Conservation (phyloP, 192 early-diverging fungal species). For the Coemansia sp. region DNA sequence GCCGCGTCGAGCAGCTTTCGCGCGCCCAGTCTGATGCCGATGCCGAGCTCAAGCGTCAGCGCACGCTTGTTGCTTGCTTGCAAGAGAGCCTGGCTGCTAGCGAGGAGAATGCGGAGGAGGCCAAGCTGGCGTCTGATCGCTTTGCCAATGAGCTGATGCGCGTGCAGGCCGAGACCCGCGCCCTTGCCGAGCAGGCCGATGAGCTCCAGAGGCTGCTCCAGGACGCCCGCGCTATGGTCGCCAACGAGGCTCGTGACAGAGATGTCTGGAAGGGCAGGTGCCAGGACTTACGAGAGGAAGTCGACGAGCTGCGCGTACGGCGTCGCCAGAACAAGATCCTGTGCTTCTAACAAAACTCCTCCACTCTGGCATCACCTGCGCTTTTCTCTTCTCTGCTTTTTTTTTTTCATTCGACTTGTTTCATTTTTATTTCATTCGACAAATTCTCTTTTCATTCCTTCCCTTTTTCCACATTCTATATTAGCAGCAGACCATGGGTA, state of each 20-base stretch:
- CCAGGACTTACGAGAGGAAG: conserved; percentile 50
- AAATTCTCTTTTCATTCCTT: neutral
- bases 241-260: conserved; percentile 45
- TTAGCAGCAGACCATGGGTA: neutral
- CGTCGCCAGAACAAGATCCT: conserved; percentile 42
- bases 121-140: conserved; percentile 24
- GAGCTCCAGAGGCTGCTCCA: conserved; percentile 27
- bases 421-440: neutral
- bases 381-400: neutral
- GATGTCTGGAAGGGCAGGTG: conserved; percentile 51
- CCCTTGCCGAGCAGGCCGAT: conserved; percentile 20
- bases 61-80: conserved; percentile 18
- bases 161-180: conserved; percentile 44
- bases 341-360: conserved; percentile 29
- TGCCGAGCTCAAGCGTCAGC: conserved; percentile 18
- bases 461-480: neutral
- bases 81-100: conserved; percentile 16
- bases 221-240: conserved; percentile 32
- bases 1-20: neutral
- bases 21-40: conserved; percentile 6
- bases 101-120: conserved; percentile 36
- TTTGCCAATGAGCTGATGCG: conserved; percentile 45
- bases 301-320: conserved; percentile 32
- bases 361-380: no score
- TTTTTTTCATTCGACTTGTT: neutral